Conservation (phyloP, 164 flowering plant genomes). For the Buxus sempervirens region DNA sequence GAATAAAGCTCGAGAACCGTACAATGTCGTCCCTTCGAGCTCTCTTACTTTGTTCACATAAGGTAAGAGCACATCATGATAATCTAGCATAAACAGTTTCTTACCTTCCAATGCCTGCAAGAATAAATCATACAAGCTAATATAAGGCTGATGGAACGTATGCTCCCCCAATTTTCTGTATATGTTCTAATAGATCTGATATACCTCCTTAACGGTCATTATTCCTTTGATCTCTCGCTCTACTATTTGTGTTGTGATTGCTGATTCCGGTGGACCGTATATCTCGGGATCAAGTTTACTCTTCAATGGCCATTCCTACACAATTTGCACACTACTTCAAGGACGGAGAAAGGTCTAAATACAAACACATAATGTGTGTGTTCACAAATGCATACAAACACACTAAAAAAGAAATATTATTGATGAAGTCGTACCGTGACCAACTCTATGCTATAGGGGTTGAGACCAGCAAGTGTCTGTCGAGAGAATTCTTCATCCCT, state of each 20-base stretch:
- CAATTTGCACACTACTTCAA: neutral
- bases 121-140: neutral
- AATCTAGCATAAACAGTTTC: conserved; percentile 28
- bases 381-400: no score
- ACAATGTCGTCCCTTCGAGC: conserved; percentile 22
- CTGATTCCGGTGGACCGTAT: conserved; percentile 38
- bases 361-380: no score
- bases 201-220: conserved; percentile 33
- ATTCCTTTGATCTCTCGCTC: conserved; percentile 29
- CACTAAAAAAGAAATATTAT: no score
- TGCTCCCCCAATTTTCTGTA: no score
- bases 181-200: no score
- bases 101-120: conserved; percentile 32
- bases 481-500: conserved; percentile 45
- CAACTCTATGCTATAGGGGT: conserved; percentile 38
- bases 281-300: conserved; percentile 35
- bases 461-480: conserved; percentile 53
- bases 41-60: conserved; percentile 30
- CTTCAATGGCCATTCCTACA: conserved; percentile 41
- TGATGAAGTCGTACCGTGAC: conserved; percentile 55
- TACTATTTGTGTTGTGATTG: conserved; percentile 29
- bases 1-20: conserved; percentile 35
- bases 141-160: no score
- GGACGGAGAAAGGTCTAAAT: no score
- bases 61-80: conserved; percentile 33